Percentiles rank a stretch among this genome's conserved stretches.
Conservation (phyloP, 208 protist species). For the Trypanosoma melophagium region DNA sequence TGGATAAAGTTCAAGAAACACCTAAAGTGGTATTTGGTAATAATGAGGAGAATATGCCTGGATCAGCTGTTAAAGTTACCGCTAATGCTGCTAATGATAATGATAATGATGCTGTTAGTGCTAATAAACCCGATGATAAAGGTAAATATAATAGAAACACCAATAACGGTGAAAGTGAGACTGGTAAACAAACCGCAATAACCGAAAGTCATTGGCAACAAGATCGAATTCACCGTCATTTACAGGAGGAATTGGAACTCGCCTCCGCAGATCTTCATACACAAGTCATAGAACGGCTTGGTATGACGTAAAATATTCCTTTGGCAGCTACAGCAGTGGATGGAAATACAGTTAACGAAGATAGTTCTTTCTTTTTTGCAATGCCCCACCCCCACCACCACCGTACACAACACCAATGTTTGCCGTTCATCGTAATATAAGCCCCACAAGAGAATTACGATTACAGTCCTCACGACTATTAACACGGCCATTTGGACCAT, state of each 20-base stretch:
- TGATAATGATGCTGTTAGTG: not conserved
- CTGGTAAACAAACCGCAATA: no score
- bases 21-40: not conserved
- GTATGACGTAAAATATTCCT: not conserved
- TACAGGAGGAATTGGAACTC: not conserved
- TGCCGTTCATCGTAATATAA: not conserved
- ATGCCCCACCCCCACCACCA: not conserved
- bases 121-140: no score
- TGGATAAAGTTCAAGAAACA: not conserved
- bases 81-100: not conserved
- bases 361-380: not conserved
- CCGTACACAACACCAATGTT: not conserved
- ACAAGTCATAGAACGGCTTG: not conserved
- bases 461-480: not conserved
- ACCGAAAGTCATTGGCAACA: not conserved
- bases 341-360: not conserved
- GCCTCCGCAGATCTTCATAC: not conserved
- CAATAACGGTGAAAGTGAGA: no score
- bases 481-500: slow-evolving; percentile 8
- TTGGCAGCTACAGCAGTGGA: not conserved
- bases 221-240: not conserved
- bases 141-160: no score
- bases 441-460: not conserved
- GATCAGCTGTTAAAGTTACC: not conserved
- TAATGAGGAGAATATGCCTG: not conserved